Evolutionary conservation across 2,329 filamentous ascomycete genomes (phyloP), one percentile per base, ranked within the genome.

Genomic region (Sphaerulina vaccinii): DNA sequence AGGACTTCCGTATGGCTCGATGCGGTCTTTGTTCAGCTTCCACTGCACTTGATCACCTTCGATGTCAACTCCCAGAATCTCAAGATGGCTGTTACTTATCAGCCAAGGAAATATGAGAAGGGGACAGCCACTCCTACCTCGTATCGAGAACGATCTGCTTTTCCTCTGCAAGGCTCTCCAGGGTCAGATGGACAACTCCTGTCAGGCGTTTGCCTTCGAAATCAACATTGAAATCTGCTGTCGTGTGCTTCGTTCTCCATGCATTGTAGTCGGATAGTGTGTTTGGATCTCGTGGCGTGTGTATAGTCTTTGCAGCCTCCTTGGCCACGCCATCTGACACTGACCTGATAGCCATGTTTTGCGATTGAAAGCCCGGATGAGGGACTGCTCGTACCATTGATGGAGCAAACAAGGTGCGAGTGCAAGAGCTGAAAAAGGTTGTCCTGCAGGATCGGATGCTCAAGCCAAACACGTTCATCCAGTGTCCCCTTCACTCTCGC

Each of bases 231-330:
- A 96, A 83, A 70, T 87, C 84, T 52, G 88, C 87, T 16, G 82
- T 85, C 16, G 90, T 93, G 74, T 96, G 90, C 68, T 80, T 84
- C 15, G 89, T 96, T 55, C 82, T 78, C 84, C 90, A 96, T 50
- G 86, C 84, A 70, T 88, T 84, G 73, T 96, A 96, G 76, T 97
- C 97, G 68, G 88, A 87, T 53, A 93, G 75, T 21, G 93, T 96
- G 70, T 90, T 95, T 47, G 90, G 90, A 73, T 97, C 92, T 56
- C 68, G 56, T 7, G 61, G 65, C 32, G 63, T 53, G 41, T 68
- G 65, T 11, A 70, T 67, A 36, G 57, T 61, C n/a, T 57, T 59
- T 18, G 65, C 65, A n/a, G 63, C 65, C 40, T 56, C 56, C 32
- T 55, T 51, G 29, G 56, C 62, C 27, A 61, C 61, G 11, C 55